Evolutionary conservation across 1,139 yeast species (phyloP), one percentile per base, ranked within the genome.

Genomic region (Meyerozyma smithsonii): DNA sequence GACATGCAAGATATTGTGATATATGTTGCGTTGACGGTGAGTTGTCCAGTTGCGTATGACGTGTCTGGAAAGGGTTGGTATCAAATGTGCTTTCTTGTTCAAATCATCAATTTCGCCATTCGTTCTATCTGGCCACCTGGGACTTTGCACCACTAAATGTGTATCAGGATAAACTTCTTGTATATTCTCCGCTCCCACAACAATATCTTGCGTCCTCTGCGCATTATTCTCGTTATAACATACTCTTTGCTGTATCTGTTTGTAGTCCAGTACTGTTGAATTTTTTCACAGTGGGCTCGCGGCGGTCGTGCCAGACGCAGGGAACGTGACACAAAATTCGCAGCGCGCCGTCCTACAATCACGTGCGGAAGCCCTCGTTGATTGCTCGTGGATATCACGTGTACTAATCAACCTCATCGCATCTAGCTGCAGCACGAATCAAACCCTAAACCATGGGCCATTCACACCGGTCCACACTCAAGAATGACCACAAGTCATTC

Each of bases 401-500:
- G 44, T 15, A 4, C 11, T 8, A n/a, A 12, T 14, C 15, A 26
- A 37, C 23, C 11, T n/a, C 47, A 44, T 46, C 48, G 42, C 47
- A 46, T 43, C 50, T n/a, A 21, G 16, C 30, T 37, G 30, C 38
- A 32, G 34, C 14, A 15, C 15, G 17, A 25, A 21, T 20, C 25
- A 20, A 16, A n/a, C 25, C n/a, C 25, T 5, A 12, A n/a, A 23
- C 26, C 16, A 81, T 81, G 88, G 87, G 86, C 42, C 84, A 81
- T 56, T 80, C 86, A 14, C 97, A 90, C 58, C 76, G 97, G 58
- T 73, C 92, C 14, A 80, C 95, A 8, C 68, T 85, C 41, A 90
- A 88, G 63, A 83, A 82, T 59, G 81, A 81, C 40, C 96, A 90
- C 54, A 92, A 92, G 65, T 76, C 92, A 8, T 92, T 88, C 74